Conservation (phyloP, 495 filamentous ascomycete genomes). For the Annulohypoxylon stygium region DNA sequence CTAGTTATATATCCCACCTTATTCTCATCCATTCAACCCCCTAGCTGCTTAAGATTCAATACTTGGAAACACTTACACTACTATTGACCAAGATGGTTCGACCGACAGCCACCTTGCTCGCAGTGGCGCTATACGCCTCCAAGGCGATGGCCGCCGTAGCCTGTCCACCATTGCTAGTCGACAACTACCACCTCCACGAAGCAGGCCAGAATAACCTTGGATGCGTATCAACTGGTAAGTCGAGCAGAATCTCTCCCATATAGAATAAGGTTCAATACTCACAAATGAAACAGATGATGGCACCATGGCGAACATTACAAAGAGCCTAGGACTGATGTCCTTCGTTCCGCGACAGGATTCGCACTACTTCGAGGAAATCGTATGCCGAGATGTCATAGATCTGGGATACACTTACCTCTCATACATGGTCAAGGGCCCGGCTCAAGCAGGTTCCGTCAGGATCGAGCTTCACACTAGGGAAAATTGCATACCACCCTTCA, state of each 20-base stretch:
- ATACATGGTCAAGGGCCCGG: constrained; percentile 28
- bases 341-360: constrained; percentile 25
- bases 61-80: not conserved
- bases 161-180: constrained; percentile 30
- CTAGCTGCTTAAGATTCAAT: not conserved
- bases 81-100: not conserved
- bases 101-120: not conserved
- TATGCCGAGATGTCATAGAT: constrained; percentile 19
- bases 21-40: not conserved
- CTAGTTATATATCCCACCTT: not conserved
- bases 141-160: not conserved
- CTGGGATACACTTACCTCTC: constrained; percentile 26
- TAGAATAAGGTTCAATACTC: not conserved
- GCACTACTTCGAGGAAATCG: constrained; percentile 39
- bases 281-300: constrained; percentile 31
- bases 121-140: not conserved
- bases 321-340: not conserved
- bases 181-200: constrained; percentile 31
- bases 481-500: not conserved
- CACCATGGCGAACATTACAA: constrained; percentile 20
- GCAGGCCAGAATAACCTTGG: constrained; percentile 29
- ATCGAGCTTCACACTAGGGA: constrained; percentile 39
- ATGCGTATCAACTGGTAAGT: constrained; percentile 35
- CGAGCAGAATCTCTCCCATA: not conserved
- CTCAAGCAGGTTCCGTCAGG: constrained; percentile 21